A percentile compares a stretch with the other conserved stretches of the same genome.
These are phyloP conservation scores for Dioszegia hungarica DNA, from an alignment of 768 basidiomycete species.

Conservation along the genomic window DNA sequence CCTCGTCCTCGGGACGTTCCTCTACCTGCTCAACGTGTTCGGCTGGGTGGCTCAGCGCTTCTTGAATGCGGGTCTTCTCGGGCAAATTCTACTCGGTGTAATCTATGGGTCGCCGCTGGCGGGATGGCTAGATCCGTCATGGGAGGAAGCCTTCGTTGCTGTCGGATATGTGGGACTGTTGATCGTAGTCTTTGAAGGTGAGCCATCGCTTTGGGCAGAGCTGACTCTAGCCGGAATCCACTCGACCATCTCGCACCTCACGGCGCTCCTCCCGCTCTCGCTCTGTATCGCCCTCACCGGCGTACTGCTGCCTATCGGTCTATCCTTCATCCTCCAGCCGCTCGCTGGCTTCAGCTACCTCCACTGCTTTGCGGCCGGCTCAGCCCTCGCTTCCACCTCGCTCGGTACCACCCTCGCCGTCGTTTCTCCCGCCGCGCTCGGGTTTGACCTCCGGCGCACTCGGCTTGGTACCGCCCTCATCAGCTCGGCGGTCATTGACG, in stretches of 20 bases:
- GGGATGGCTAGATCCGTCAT: conserved; percentile 51
- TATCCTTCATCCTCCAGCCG: conserved; percentile 51
- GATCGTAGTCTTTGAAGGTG: conserved; percentile 57
- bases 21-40: conserved; percentile 57
- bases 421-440: conserved; percentile 45
- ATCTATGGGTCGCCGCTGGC: conserved; percentile 57
- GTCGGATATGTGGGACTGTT: conserved; percentile 54
- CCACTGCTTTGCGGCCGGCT: conserved; percentile 61
- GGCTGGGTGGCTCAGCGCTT: conserved; percentile 52
- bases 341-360: conserved; percentile 56
- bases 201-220: background rate
- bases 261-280: conserved; percentile 55
- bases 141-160: conserved; percentile 54
- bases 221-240: conserved; percentile 55
- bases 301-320: conserved; percentile 47
- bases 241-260: conserved; percentile 54
- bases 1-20: conserved; percentile 56
- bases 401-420: conserved; percentile 66
- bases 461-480: conserved; percentile 59
- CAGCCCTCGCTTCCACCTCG: conserved; percentile 61
- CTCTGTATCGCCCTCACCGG: conserved; percentile 56
- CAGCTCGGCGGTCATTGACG: conserved; percentile 63
- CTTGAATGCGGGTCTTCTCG: conserved; percentile 55
- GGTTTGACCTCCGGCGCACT: conserved; percentile 53
- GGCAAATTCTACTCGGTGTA: conserved; percentile 58